Evolutionary conservation across 441 rosid species (phyloP).

Genomic region (Populus hybrid): DNA sequence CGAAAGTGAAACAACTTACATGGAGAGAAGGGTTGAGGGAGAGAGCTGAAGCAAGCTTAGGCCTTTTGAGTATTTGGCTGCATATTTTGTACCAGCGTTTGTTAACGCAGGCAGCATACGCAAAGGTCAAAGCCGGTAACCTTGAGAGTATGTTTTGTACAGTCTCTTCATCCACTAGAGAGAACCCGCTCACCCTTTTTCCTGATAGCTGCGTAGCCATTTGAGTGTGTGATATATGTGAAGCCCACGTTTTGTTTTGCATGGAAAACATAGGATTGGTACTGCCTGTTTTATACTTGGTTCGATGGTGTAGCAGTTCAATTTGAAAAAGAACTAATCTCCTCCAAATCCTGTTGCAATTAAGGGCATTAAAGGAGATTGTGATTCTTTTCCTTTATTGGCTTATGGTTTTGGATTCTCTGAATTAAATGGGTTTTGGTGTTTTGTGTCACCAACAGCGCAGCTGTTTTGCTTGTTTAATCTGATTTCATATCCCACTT

Average conservation of each 20-base stretch:
- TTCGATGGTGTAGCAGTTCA: conserved; percentile 1
- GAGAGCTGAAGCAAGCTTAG: conserved; percentile 29
- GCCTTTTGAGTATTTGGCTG: conserved; percentile 12
- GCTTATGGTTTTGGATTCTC: conserved; percentile 14
- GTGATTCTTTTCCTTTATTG: conserved; percentile 18
- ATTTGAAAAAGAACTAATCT: not conserved
- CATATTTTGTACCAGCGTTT: conserved; percentile 21
- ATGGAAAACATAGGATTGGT: conserved; percentile 1
- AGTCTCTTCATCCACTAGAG: conserved; percentile 40
- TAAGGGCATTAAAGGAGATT: conserved; percentile 6
- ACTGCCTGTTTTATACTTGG: conserved; percentile 2
- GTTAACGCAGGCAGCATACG: conserved; percentile 25
- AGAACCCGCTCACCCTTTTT: conserved; percentile 19
- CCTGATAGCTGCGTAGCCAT: not conserved
- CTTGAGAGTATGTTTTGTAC: conserved; percentile 43
- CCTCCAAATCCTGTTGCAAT: conserved; percentile 13
- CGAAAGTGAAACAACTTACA: conserved; percentile 24
- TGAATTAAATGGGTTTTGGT: conserved; percentile 13
- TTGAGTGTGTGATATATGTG: no score
- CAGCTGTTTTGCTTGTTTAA: no score
- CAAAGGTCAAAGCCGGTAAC: conserved; percentile 39
- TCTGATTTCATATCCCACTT: not conserved
- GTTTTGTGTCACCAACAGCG: not conserved
- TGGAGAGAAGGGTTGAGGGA: conserved; percentile 32
- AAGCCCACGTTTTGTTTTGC: not conserved